phyloP scores from a whole-genome alignment of 2,329 filamentous ascomycete genomes.

The Paracorniculantispora psalliotae region DNA sequence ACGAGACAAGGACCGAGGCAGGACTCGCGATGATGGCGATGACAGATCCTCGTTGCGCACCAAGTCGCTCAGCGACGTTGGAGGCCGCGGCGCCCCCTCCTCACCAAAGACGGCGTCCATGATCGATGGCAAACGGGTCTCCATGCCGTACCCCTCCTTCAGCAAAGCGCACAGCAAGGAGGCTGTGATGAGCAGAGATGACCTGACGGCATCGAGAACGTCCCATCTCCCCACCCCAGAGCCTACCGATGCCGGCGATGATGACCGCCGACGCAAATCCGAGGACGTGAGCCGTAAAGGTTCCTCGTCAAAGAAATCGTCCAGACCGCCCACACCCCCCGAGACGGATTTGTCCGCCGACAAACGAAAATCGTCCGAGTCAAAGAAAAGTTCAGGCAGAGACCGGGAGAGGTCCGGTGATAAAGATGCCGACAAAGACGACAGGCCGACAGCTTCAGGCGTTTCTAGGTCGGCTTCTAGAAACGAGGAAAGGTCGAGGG shows the following conservation, averaged over 20 bases:
- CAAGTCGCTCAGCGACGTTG: constrained; percentile 44
- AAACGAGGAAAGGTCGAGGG: constrained; percentile 45
- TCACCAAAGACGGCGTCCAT: constrained; percentile 19
- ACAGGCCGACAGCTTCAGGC: constrained; percentile 41
- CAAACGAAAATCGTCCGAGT: constrained; percentile 19
- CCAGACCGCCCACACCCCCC: constrained; percentile 57
- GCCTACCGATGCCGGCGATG: constrained; percentile 51
- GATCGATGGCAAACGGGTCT: constrained; percentile 41
- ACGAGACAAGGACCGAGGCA: constrained; percentile 27
- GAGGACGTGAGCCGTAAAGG: constrained; percentile 36
- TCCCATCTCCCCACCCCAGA: constrained; percentile 60
- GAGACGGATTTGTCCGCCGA: constrained; percentile 56
- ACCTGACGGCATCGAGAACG: constrained; percentile 32
- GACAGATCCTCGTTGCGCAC: constrained; percentile 15
- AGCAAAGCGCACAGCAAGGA: constrained; percentile 93
- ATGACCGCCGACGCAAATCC: constrained; percentile 41
- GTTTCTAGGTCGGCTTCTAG: constrained; percentile 40
- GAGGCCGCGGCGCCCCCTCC: constrained; percentile 35
- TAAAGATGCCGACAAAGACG: constrained; percentile 24
- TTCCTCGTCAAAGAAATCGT: constrained; percentile 35
- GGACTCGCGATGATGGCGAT: constrained; percentile 17
- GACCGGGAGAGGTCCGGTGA: constrained; percentile 16
- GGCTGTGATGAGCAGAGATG: constrained; percentile 61
- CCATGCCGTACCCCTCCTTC: constrained; percentile 72
- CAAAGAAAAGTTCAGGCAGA: constrained; percentile 17